phyloP scores from a whole-genome alignment of 2,329 filamentous ascomycete species.

The Diaporthe aspalathi region DNA sequence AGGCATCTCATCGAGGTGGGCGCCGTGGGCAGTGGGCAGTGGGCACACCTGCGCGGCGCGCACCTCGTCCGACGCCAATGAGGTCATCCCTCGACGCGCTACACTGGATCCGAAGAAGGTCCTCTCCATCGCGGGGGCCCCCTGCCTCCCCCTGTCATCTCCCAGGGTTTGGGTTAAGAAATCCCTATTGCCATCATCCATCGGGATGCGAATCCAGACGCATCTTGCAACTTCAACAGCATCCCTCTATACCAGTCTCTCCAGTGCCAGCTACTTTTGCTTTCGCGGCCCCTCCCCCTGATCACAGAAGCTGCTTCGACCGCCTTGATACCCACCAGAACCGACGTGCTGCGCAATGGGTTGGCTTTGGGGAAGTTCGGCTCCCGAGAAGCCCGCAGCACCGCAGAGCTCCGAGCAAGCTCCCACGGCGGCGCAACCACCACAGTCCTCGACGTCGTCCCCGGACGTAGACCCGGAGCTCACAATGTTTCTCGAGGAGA shows the following conservation, averaged over 20 bases:
- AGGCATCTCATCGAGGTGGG: constrained; percentile 1
- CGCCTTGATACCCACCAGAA: constrained; percentile 6
- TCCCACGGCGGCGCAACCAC: constrained; percentile 33
- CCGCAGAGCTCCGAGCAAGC: constrained; percentile 39
- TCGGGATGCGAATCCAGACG: background rate
- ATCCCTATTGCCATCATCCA: background rate
- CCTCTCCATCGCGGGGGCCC: background rate
- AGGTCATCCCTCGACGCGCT: constrained; percentile 41
- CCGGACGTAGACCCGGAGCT: constrained; percentile 61
- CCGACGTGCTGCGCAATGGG: constrained; percentile 60
- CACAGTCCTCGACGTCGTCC: constrained; percentile 29
- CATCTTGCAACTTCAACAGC: background rate
- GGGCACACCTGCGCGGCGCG: background rate
- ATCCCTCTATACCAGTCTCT: background rate
- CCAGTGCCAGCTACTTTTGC: background rate
- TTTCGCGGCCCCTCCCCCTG: background rate
- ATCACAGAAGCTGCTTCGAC: background rate
- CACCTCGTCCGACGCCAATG: constrained; percentile 36
- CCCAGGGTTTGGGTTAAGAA: constrained; percentile 19
- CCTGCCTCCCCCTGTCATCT: background rate
- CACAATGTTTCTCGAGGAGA: constrained; percentile 60
- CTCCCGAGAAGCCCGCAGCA: constrained; percentile 48
- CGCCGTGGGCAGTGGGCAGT: constrained; percentile 17
- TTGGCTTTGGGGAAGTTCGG: constrained; percentile 68
- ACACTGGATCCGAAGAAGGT: constrained; percentile 26